A percentile compares a stretch with the other conserved stretches of the same genome.
Conservation (phyloP, 331 rosid species). For the Spiraea crenata region DNA sequence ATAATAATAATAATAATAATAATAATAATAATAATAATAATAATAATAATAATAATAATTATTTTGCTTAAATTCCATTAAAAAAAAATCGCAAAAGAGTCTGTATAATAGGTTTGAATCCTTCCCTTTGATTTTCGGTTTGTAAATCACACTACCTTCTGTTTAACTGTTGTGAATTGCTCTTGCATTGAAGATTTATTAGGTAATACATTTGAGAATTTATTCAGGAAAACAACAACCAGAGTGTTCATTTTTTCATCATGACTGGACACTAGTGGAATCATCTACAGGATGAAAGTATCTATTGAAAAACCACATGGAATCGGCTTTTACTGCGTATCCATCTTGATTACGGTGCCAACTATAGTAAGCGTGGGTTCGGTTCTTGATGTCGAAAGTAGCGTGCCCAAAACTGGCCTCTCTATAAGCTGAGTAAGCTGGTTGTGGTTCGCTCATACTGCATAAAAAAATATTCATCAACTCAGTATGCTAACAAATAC, state of each 20-base stretch:
- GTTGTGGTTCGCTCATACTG: constrained; percentile 48
- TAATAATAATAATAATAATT: no score
- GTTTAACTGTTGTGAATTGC: no score
- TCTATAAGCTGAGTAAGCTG: constrained; percentile 48
- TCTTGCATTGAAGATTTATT: no score
- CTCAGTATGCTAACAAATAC: not conserved
- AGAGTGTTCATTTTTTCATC: not conserved
- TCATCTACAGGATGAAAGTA: constrained; percentile 25
- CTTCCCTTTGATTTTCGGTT: no score
- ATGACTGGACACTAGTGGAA: constrained; percentile 7
- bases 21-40: no score
- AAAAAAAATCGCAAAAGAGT: no score
- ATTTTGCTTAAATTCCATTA: no score
- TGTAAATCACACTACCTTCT: no score
- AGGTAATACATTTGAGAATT: not conserved
- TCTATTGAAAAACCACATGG: constrained; percentile 45
- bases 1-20: no score
- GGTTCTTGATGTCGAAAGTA: constrained; percentile 38
- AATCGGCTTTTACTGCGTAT: constrained; percentile 34
- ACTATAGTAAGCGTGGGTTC: constrained; percentile 46
- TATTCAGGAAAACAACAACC: not conserved
- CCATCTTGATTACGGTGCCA: constrained; percentile 54
- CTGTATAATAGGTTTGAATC: no score
- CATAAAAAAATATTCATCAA: not conserved
- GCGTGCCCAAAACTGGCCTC: constrained; percentile 63